phyloP scores from a whole-genome alignment of 257 asterid species.

The Plectranthus barbatus region DNA sequence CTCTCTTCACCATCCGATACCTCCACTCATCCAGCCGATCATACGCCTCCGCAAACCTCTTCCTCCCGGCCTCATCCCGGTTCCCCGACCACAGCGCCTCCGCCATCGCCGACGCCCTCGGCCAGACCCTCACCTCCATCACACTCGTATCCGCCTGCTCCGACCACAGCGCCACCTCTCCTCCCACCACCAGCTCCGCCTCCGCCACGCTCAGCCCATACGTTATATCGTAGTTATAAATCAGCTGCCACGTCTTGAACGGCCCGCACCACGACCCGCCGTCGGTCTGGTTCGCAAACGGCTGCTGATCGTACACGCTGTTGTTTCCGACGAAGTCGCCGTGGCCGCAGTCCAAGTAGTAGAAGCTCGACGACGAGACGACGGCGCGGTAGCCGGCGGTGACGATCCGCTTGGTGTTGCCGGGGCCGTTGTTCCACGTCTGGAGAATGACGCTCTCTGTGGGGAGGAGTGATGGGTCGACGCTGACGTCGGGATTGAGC shows the following conservation, averaged over 20 bases:
- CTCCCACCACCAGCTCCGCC: constrained; percentile 68
- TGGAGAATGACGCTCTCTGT: constrained; percentile 54
- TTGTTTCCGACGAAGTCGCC: constrained; percentile 68
- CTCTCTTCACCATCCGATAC: constrained; percentile 66
- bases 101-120: constrained; percentile 77
- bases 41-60: constrained; percentile 76
- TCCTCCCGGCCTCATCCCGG: constrained; percentile 48
- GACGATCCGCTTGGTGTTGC: constrained; percentile 55
- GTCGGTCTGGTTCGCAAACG: constrained; percentile 45
- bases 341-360: constrained; percentile 90
- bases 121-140: constrained; percentile 82
- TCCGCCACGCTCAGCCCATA: constrained; percentile 50
- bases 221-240: constrained; percentile 76
- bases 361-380: constrained; percentile 69
- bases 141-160: constrained; percentile 89
- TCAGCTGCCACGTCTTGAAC: constrained; percentile 83
- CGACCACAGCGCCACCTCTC: constrained; percentile 89
- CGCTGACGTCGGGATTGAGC: constrained; percentile 40
- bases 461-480: constrained; percentile 52
- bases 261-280: constrained; percentile 98
- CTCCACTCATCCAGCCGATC: constrained; percentile 90
- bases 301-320: constrained; percentile 47
- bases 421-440: constrained; percentile 81
- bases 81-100: constrained; percentile 91
- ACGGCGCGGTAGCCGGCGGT: constrained; percentile 60